Percentiles rank a stretch among this genome's conserved stretches.
Evolutionary conservation across 352 stramenopile species (phyloP).

Genomic region (Globisporangium recalcitrans): DNA sequence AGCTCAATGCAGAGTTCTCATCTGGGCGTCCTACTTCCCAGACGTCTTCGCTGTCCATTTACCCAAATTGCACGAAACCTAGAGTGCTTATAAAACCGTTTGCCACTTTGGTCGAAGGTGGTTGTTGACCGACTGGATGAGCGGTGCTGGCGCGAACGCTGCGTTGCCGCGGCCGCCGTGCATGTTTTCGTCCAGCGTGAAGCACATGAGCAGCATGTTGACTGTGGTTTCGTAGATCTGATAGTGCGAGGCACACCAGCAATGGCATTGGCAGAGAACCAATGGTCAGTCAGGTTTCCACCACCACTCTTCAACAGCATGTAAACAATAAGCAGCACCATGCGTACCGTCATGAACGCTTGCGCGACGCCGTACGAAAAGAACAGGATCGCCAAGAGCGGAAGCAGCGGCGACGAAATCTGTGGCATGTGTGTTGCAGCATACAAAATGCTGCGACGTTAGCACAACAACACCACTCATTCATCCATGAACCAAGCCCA

Average conservation of each 20-base stretch:
- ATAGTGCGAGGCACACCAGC: neutral
- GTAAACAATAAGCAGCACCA: neutral
- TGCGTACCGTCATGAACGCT: constrained; percentile 74
- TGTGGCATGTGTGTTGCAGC: constrained; percentile 13
- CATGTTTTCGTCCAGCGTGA: constrained; percentile 81
- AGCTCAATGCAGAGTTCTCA: too few relatives aligned
- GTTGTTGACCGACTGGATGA: constrained; percentile 77
- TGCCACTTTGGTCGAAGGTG: constrained; percentile 84
- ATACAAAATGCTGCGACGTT: neutral
- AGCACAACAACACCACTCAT: neutral
- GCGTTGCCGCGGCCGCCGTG: constrained; percentile 72
- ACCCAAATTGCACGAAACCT: too few relatives aligned
- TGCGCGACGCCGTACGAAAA: constrained; percentile 78
- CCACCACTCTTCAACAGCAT: neutral
- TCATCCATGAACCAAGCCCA: too few relatives aligned
- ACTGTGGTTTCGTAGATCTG: constrained; percentile 85
- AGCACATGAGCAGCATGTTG: constrained; percentile 83
- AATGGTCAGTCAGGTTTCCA: neutral
- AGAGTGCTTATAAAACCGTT: constrained; percentile 26
- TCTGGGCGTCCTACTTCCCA: too few relatives aligned
- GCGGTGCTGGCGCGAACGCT: constrained; percentile 45
- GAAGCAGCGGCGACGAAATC: constrained; percentile 56
- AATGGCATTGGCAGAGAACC: neutral
- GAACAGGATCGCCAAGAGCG: constrained; percentile 54
- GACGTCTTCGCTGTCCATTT: too few relatives aligned